phyloP scores from a whole-genome alignment of 1,139 yeast genomes.

The Taphrina confusa region DNA sequence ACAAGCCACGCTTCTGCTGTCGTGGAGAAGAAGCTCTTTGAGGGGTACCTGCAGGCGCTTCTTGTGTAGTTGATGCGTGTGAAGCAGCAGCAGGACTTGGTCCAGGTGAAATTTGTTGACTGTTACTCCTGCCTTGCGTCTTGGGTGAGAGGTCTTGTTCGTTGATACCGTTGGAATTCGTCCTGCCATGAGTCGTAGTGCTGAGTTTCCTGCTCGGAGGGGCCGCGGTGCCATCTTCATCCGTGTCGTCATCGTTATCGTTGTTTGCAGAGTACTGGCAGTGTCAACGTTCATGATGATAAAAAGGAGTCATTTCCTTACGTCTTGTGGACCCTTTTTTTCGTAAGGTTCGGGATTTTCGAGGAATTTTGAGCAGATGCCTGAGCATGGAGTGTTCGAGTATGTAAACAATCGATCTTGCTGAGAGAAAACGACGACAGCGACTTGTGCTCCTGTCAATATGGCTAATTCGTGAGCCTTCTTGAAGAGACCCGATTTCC shows the following conservation, averaged over 20 bases:
- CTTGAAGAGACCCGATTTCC: slow-evolving; percentile 92
- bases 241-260: slow-evolving; percentile 27
- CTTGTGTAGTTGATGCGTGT: neutral
- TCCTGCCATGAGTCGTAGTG: slow-evolving; percentile 2
- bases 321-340: slow-evolving; percentile 24
- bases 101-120: neutral
- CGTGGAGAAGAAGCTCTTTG: slow-evolving; percentile 1
- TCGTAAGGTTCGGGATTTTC: slow-evolving; percentile 10
- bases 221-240: slow-evolving; percentile 9
- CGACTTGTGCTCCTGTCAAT: slow-evolving; percentile 87
- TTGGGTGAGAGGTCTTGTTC: neutral
- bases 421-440: slow-evolving; percentile 84
- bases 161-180: neutral
- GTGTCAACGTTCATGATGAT: neutral
- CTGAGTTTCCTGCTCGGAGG: slow-evolving; percentile 7
- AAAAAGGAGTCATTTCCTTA: too few species aligned
- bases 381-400: slow-evolving; percentile 27
- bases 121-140: neutral
- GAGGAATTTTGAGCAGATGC: slow-evolving; percentile 15
- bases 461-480: slow-evolving; percentile 95
- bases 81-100: neutral
- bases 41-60: too few species aligned
- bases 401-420: slow-evolving; percentile 65
- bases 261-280: slow-evolving; percentile 10
- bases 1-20: slow-evolving; percentile 6